A percentile compares a stretch with the other conserved stretches of the same genome.
These are phyloP conservation scores for Backusella tarrabulga DNA, from an alignment of 192 early-diverging fungal species.

Conservation along the genomic window DNA sequence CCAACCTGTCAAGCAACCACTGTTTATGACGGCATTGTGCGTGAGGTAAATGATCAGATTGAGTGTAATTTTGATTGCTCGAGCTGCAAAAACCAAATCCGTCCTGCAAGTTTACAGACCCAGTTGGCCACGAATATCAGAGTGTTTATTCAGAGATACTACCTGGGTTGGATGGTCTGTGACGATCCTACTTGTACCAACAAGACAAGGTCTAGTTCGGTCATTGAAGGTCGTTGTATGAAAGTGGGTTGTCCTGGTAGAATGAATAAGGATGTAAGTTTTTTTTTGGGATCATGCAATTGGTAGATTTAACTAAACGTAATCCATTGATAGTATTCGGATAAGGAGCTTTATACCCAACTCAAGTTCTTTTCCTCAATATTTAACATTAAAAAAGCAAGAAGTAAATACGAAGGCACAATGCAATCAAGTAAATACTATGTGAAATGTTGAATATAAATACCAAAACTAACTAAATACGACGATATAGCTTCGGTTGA, in stretches of 20 bases:
- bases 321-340: slow-evolving; percentile 56
- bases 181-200: slow-evolving; percentile 74
- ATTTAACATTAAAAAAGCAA: slow-evolving; percentile 57
- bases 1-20: slow-evolving; percentile 50
- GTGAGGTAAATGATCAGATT: slow-evolving; percentile 18
- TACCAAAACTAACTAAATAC: too few relatives aligned
- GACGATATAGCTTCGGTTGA: neutral
- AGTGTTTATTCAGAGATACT: slow-evolving; percentile 65
- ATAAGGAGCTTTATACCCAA: slow-evolving; percentile 78
- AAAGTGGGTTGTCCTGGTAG: slow-evolving; percentile 64
- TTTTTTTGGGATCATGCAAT: neutral
- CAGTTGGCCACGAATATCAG: slow-evolving; percentile 71
- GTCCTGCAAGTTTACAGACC: slow-evolving; percentile 47
- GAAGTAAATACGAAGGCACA: neutral
- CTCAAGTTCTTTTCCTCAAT: slow-evolving; percentile 73
- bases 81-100: slow-evolving; percentile 49
- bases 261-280: slow-evolving; percentile 61
- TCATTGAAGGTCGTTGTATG: slow-evolving; percentile 70
- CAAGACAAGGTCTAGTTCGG: slow-evolving; percentile 63
- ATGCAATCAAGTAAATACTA: neutral
- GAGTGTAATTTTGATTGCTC: slow-evolving; percentile 52
- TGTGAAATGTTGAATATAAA: neutral
- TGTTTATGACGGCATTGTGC: slow-evolving; percentile 39
- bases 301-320: too few relatives aligned
- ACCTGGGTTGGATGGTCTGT: slow-evolving; percentile 74